Conservation (phyloP, 768 basidiomycete genomes). For the Rhodotorula sphaerocarpa region DNA sequence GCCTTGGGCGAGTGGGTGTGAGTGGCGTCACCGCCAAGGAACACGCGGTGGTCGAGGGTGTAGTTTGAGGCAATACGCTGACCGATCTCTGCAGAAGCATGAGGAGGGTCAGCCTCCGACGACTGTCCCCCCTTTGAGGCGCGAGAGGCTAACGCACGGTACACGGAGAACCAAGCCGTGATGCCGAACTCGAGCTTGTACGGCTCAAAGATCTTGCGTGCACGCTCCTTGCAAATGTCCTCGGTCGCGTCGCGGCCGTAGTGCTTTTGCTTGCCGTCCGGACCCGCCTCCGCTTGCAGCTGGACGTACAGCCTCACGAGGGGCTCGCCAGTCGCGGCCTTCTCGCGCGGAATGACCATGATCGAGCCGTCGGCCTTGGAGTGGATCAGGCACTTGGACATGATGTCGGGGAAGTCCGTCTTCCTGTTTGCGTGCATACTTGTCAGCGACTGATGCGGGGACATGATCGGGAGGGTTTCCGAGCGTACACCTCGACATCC, state of each 20-base stretch:
- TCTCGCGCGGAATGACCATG: slow-evolving; percentile 61
- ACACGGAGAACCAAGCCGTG: slow-evolving; percentile 40
- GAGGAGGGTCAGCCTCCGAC: no score
- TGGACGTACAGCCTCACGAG: slow-evolving; percentile 39
- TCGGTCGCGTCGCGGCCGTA: slow-evolving; percentile 35
- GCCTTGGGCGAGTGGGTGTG: slow-evolving; percentile 41
- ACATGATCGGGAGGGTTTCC: background rate
- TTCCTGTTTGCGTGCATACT: slow-evolving; percentile 46
- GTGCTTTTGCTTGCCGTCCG: slow-evolving; percentile 34
- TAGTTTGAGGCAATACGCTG: slow-evolving; percentile 40
- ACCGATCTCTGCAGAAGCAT: slow-evolving; percentile 32
- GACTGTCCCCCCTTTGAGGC: no score
- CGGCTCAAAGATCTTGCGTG: slow-evolving; percentile 39
- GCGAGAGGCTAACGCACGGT: slow-evolving; percentile 22
- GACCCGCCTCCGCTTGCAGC: slow-evolving; percentile 28
- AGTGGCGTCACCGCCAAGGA: slow-evolving; percentile 39
- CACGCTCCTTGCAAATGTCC: slow-evolving; percentile 38
- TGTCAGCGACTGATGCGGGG: slow-evolving; percentile 33
- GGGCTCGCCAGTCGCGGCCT: slow-evolving; percentile 12
- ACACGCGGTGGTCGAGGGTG: slow-evolving; percentile 39
- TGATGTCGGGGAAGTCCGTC: slow-evolving; percentile 66
- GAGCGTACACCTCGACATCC: background rate
- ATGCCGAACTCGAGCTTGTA: slow-evolving; percentile 40
- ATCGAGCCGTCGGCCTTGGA: slow-evolving; percentile 52
- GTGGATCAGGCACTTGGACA: slow-evolving; percentile 51